Conservation (phyloP, 345 rosid species). For the Populus nigra region DNA sequence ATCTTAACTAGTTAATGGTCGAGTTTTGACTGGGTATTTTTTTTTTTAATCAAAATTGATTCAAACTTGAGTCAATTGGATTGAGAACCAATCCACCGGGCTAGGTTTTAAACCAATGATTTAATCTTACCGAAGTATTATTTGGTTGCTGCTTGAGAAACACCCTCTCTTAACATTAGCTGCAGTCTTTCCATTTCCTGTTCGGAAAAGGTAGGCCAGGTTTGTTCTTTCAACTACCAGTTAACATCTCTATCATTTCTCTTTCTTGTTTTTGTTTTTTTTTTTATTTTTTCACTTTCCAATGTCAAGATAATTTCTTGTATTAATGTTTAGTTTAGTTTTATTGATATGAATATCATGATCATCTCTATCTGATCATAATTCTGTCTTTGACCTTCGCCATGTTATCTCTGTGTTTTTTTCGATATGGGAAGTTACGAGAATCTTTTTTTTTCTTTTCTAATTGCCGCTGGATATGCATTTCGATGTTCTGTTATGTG, state of each 20-base stretch:
- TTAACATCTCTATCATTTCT: background rate
- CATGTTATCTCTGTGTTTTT: background rate
- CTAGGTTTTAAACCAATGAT: no score
- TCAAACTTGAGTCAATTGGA: no score
- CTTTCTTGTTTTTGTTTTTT: background rate
- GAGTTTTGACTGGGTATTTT: no score
- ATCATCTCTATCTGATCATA: no score
- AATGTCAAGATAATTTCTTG: background rate
- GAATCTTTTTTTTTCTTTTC: background rate
- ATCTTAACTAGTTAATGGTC: no score
- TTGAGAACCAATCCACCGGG: no score
- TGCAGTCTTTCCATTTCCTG: background rate
- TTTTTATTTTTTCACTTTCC: background rate
- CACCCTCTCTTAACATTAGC: background rate
- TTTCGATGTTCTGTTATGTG: background rate
- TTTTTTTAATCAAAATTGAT: no score
- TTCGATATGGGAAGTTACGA: background rate
- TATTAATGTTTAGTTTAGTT: background rate
- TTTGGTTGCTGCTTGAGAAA: no score
- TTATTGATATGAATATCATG: no score
- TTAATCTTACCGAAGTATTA: no score
- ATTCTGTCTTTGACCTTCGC: background rate
- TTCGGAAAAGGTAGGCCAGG: conserved; percentile 4
- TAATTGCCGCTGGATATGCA: background rate
- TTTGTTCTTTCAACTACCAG: background rate